Conservation (phyloP, 495 filamentous ascomycete genomes). For the Alectoria sarmentosa region DNA sequence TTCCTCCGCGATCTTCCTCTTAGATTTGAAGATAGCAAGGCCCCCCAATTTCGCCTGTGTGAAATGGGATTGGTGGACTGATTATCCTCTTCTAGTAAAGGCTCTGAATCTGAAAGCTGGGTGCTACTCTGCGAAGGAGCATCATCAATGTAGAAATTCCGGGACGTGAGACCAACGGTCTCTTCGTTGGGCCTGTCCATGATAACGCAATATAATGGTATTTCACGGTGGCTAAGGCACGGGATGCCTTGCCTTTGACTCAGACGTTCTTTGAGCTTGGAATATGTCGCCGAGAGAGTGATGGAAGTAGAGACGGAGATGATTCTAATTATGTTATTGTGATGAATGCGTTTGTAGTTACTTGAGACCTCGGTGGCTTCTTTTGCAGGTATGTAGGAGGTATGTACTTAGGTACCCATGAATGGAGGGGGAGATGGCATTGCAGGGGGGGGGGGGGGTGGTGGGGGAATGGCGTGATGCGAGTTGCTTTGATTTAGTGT, state of each 20-base stretch:
- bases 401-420: background rate
- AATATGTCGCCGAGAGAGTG: background rate
- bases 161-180: slow-evolving; percentile 4
- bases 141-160: slow-evolving; percentile 6
- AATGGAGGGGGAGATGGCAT: background rate
- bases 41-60: slow-evolving; percentile 3
- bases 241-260: background rate
- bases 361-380: background rate
- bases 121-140: slow-evolving; percentile 3
- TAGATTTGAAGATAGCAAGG: background rate
- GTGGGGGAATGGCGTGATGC: background rate
- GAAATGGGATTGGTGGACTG: background rate
- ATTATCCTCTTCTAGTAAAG: slow-evolving; percentile 9
- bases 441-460: background rate
- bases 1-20: background rate
- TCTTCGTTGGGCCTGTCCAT: slow-evolving; percentile 2
- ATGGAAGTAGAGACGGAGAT: background rate
- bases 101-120: slow-evolving; percentile 11
- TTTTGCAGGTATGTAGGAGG: no score
- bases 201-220: background rate
- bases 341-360: background rate
- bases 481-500: background rate
- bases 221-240: background rate
- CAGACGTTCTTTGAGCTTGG: background rate
- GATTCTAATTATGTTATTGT: background rate